Conservation (phyloP, 208 protist genomes). For the Phytomonas sp. region DNA sequence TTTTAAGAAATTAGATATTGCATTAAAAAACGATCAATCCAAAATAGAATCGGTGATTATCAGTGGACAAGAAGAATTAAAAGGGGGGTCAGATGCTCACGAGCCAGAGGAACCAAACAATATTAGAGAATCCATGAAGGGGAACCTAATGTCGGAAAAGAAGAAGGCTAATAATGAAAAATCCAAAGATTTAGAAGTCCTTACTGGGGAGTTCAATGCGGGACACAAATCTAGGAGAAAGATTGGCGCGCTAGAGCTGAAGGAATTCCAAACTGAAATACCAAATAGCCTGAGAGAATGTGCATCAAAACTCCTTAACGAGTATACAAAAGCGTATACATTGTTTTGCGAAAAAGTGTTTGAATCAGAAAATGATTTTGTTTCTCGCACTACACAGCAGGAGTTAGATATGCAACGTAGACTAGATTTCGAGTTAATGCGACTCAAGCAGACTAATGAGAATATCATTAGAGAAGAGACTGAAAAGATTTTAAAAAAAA, state of each 20-base stretch:
- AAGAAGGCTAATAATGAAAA: constrained; percentile 27
- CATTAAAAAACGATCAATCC: background rate
- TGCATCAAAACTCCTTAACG: constrained; percentile 13
- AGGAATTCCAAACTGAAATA: constrained; percentile 14
- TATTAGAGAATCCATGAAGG: constrained; percentile 8
- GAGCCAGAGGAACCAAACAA: background rate
- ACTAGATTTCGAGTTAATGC: constrained; percentile 14
- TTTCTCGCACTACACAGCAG: constrained; percentile 12
- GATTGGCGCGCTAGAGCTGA: constrained; percentile 21
- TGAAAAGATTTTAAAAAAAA: constrained; percentile 10
- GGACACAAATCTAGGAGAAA: constrained; percentile 30
- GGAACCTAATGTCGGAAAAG: constrained; percentile 29
- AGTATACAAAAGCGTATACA: constrained; percentile 20
- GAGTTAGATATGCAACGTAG: constrained; percentile 20
- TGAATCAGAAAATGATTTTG: constrained; percentile 20
- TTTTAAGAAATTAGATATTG: background rate
- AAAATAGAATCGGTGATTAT: background rate
- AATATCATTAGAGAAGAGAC: constrained; percentile 17
- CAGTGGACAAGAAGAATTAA: background rate
- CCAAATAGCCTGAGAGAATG: constrained; percentile 16
- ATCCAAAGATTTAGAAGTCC: constrained; percentile 24
- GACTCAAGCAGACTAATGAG: constrained; percentile 14
- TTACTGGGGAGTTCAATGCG: constrained; percentile 23
- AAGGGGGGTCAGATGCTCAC: background rate
- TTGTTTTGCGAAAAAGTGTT: constrained; percentile 18